Base-by-base conservation (phyloP, 108 stramenopile genomes). In the Skeletonema costatum region DNA sequence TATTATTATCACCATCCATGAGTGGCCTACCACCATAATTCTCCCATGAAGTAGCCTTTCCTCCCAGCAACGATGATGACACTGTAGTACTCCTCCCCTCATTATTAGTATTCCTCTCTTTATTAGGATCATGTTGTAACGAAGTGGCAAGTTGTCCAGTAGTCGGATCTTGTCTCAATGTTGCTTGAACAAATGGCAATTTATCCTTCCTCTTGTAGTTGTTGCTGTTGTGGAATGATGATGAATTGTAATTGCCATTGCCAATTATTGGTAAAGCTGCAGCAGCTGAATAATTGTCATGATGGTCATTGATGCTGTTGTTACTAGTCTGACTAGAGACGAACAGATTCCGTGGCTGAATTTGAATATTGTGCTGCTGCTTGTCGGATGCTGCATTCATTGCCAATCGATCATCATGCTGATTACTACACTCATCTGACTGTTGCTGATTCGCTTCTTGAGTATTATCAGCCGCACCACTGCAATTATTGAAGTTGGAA, bases 1-100 rank as follows among this genome's bases (percentile, higher is more conserved):
- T 41, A 36, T 36, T 36, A 36, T 12, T 14, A 48, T 14, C 11
- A 51, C 29, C 48, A 59, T 35, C 56, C 7, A 70, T 36, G 29
- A 56, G 59, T n/a, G 16, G 13, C 21, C 73, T 51, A 51, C 73
- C 73, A 41, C 64, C 73, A 51, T 74, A 74, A 12, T 74, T 64
- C 53, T 74, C 65, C 73, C 73, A 74, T 4, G 46, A 48, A 4
- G 46, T 11, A 48, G 46, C 13, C 46, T n/a, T n/a, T 46, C 44
- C 35, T 35, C 35, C 35, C 35, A 35, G 1, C 5, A 35, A 35
- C 5, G 8, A 36, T 9, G 8, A 36, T 36, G 36, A 36, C 36
- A 6, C 6, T 5, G 6, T 9, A 36, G 6, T 36, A 36, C 36
- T 36, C 36, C 25, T 25, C 25, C 36, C 8, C 36, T 36, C 8